A percentile compares a stretch with the other conserved stretches of the same genome.
These are phyloP conservation scores for Kuraishia ogatae DNA, from an alignment of 805 yeast genomes.

Conservation along the genomic window DNA sequence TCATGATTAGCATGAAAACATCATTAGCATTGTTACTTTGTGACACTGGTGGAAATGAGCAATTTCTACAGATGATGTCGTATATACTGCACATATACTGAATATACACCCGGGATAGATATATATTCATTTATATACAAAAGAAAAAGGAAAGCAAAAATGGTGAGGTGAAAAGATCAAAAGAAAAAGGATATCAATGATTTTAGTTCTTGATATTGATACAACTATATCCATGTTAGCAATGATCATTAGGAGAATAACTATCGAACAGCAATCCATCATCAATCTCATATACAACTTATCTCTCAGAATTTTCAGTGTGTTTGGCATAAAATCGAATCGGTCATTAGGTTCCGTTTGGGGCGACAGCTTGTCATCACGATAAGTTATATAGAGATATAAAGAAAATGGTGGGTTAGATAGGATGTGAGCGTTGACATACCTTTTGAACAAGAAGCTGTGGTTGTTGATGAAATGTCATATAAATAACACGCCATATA, in stretches of 20 bases:
- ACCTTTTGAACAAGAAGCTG: background rate
- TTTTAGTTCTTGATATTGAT: no score
- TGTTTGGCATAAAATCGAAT: conserved; percentile 60
- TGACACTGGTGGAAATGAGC: background rate
- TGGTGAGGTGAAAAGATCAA: background rate
- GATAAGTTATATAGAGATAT: background rate
- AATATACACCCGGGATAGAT: no score
- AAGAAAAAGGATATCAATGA: no score
- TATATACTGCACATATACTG: no score
- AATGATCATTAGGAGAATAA: no score
- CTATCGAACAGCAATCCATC: background rate
- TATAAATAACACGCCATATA: background rate
- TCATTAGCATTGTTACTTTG: conserved; percentile 28
- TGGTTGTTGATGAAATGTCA: background rate
- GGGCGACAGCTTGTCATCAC: conserved; percentile 73
- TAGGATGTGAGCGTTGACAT: background rate
- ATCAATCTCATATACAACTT: background rate
- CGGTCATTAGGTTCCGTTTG: conserved; percentile 68
- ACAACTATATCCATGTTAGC: background rate
- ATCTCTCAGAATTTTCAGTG: conserved; percentile 57
- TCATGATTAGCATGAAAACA: conserved; percentile 62
- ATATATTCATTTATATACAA: no score
- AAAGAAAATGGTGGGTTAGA: background rate
- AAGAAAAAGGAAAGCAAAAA: no score
- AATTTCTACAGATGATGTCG: background rate